Percentiles rank a stretch among this genome's conserved stretches.
These are phyloP conservation scores for Arthrobotrys musiformis DNA, from an alignment of 2,329 filamentous ascomycete species.

Conservation along the genomic window DNA sequence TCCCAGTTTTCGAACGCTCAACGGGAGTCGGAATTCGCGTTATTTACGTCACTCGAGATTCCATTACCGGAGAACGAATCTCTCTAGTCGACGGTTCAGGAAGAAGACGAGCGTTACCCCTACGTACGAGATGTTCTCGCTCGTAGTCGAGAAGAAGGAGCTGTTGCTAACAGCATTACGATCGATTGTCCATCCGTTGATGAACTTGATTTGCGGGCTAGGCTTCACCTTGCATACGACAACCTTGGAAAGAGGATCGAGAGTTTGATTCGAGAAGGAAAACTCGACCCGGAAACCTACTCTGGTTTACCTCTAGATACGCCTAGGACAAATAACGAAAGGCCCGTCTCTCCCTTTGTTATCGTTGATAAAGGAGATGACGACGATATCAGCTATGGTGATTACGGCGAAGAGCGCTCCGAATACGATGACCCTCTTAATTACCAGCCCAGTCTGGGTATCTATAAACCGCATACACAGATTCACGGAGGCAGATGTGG, in stretches of 20 bases:
- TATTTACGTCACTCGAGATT: constrained; percentile 18
- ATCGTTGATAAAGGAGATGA: too few relatives aligned
- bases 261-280: not conserved
- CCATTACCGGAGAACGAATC: not conserved
- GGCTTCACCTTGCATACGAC: constrained; percentile 23
- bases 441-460: not conserved
- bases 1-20: constrained; percentile 25
- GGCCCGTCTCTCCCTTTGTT: not conserved
- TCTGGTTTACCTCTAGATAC: not conserved
- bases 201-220: not conserved
- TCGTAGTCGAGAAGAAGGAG: not conserved
- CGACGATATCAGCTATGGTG: too few relatives aligned
- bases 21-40: constrained; percentile 7
- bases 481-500: not conserved
- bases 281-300: not conserved
- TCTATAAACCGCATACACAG: not conserved
- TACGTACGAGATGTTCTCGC: constrained; percentile 10
- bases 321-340: not conserved
- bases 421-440: not conserved
- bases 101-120: constrained; percentile 24
- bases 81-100: constrained; percentile 11
- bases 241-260: not conserved
- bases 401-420: not conserved
- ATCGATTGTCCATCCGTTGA: constrained; percentile 1
- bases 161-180: not conserved